These are phyloP conservation scores for Russula brevipes DNA, from an alignment of 768 basidiomycete species.

Conservation along the genomic window DNA sequence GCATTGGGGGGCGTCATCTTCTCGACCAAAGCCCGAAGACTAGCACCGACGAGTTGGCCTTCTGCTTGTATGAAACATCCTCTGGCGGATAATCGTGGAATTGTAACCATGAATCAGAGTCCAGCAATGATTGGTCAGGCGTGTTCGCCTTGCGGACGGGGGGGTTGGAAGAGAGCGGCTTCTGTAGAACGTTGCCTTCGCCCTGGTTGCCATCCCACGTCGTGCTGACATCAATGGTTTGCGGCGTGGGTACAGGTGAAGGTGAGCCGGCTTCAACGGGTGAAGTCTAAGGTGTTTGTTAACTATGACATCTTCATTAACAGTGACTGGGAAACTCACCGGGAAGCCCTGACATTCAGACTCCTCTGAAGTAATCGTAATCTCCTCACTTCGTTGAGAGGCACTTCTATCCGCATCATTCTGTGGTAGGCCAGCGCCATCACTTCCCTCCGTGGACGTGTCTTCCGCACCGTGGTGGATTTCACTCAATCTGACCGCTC, in stretches of 20 bases:
- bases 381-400: slow-evolving; percentile 2
- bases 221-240: slow-evolving; percentile 52
- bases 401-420: background rate
- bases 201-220: slow-evolving; percentile 52
- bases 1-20: slow-evolving; percentile 91
- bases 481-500: slow-evolving; percentile 35
- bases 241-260: slow-evolving; percentile 46
- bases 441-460: slow-evolving; percentile 6
- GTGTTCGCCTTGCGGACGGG: slow-evolving; percentile 43
- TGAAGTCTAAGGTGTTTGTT: slow-evolving; percentile 2
- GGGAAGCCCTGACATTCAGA: slow-evolving; percentile 3
- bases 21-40: slow-evolving; percentile 84
- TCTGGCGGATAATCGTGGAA: slow-evolving; percentile 76
- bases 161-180: slow-evolving; percentile 48
- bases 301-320: background rate
- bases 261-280: slow-evolving; percentile 40
- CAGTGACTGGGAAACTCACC: background rate
- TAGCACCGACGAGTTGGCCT: slow-evolving; percentile 86
- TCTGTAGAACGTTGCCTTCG: slow-evolving; percentile 40
- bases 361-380: background rate
- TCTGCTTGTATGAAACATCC: slow-evolving; percentile 91
- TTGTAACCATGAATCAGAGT: slow-evolving; percentile 50
- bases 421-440: background rate
- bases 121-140: slow-evolving; percentile 29
- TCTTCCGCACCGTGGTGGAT: background rate